Evolutionary conservation across 2,329 filamentous ascomycete genomes (phyloP).

Genomic region (Xylaria sp.): DNA sequence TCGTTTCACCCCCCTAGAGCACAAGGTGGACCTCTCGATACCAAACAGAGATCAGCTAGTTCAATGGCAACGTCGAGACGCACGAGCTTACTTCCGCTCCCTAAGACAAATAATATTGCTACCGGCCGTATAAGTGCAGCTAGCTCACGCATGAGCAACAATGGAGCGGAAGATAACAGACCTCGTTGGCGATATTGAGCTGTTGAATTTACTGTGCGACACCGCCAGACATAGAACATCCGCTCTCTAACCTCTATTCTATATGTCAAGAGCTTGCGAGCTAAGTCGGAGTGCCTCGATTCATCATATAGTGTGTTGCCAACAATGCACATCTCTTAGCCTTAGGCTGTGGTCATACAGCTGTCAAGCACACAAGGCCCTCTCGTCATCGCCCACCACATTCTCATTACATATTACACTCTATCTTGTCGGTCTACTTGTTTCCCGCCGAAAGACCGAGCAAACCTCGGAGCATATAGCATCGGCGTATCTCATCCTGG

Average conservation of each 20-base stretch:
- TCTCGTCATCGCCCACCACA: slow-evolving; percentile 14
- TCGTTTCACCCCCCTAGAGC: slow-evolving; percentile 62
- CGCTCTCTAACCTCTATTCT: slow-evolving; percentile 8
- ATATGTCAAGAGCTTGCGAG: slow-evolving; percentile 18
- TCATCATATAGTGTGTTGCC: slow-evolving; percentile 1
- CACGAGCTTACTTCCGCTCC: slow-evolving; percentile 64
- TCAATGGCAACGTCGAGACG: slow-evolving; percentile 64
- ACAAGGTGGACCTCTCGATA: slow-evolving; percentile 45
- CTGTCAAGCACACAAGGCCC: neutral
- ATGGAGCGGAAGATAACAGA: slow-evolving; percentile 52
- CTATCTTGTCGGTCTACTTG: slow-evolving; percentile 4
- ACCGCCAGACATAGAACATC: neutral
- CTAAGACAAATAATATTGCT: slow-evolving; percentile 45
- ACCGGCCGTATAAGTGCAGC: slow-evolving; percentile 35
- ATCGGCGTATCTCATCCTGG: slow-evolving; percentile 30
- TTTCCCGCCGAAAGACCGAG: neutral
- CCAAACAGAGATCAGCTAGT: slow-evolving; percentile 61
- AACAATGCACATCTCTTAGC: neutral
- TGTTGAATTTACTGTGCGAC: slow-evolving; percentile 4
- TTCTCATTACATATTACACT: slow-evolving; percentile 15
- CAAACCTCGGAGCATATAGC: slow-evolving; percentile 20
- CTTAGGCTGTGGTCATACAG: slow-evolving; percentile 24
- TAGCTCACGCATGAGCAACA: slow-evolving; percentile 48
- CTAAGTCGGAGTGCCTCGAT: neutral
- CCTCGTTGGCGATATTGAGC: slow-evolving; percentile 61